Evolutionary conservation across 257 asterid genomes (phyloP), one percentile per base, ranked within the genome.

Genomic region (Nicotiana knightiana): DNA sequence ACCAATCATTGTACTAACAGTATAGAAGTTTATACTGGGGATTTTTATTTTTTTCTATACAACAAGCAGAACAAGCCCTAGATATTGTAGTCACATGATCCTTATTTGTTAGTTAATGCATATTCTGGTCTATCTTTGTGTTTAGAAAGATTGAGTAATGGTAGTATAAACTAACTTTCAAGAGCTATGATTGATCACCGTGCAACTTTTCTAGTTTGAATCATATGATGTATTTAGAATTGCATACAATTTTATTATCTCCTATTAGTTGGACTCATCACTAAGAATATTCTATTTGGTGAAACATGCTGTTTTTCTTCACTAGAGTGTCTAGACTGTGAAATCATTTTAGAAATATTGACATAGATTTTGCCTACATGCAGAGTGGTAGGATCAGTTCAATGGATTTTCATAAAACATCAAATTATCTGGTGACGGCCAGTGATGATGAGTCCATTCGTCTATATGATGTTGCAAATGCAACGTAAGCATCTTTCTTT

Each of bases 361-460:
- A 86, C 83, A 73, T 82, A 67, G 58, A 67, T 59, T 46, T 87
- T 87, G 54, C 77, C 81, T 66, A 71, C 39, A 4, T 85, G 89
- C 94, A 96, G 99, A 96, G 89, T 87, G 97, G 98, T 68, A 90
- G 98, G 86, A 96, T 96, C 76, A 96, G 98, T 90, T 96, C 99
- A 28, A 93, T 93, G 99, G 99, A 96, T 89, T 96, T 93, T 83
- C 98, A 94, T 59, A 94, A 89, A 89, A 89, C 96, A 39, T 90
- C 97, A 81, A 91, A 81, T 90, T 92, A 86, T 88, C 85, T 96
- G 91, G 98, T 96, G 48, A 96, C 98, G 61, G 98, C 99, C 66
- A 92, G 99, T 84, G 98, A 93, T 83, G 98, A 93, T 84, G 99
- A 96, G 86, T 94, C 98, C 55, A 93, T 96, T 71, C 97, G 98